Percentiles rank a stretch among this genome's conserved stretches.
Evolutionary conservation across 805 yeast genomes (phyloP).

Genomic region (Suhomyces xylopsoci): DNA sequence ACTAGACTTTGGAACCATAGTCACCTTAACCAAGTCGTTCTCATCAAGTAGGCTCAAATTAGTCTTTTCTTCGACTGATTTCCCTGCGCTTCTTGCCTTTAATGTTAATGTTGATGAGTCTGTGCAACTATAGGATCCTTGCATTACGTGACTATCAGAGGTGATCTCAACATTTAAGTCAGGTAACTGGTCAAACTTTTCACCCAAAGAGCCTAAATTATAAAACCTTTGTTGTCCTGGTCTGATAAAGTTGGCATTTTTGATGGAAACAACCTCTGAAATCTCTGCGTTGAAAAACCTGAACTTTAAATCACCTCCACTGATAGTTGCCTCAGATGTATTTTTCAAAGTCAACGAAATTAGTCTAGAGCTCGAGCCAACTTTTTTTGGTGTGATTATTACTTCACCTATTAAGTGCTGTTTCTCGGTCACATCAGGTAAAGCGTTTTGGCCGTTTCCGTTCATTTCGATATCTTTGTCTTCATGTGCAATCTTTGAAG

Average conservation of each 20-base stretch:
- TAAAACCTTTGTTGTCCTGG: constrained; percentile 26
- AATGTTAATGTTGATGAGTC: constrained; percentile 3
- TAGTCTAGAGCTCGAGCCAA: constrained; percentile 15
- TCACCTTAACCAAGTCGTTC: constrained; percentile 13
- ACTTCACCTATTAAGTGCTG: constrained; percentile 1
- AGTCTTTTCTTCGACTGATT: not conserved
- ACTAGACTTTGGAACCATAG: constrained; percentile 29
- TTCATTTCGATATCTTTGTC: not conserved
- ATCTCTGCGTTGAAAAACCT: constrained; percentile 18
- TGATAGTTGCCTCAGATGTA: constrained; percentile 17
- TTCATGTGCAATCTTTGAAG: not conserved
- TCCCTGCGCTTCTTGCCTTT: not conserved
- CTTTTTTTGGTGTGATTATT: constrained; percentile 15
- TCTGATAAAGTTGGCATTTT: constrained; percentile 22
- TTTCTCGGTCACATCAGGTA: not conserved
- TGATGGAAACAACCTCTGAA: constrained; percentile 18
- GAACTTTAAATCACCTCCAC: constrained; percentile 28
- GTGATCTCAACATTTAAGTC: constrained; percentile 20
- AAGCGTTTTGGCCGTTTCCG: not conserved
- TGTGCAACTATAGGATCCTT: constrained; percentile 12
- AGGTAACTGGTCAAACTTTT: constrained; percentile 12
- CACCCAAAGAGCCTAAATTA: constrained; percentile 20
- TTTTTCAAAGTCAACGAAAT: constrained; percentile 25
- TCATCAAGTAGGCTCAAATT: not conserved
- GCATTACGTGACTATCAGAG: constrained; percentile 13